These are phyloP conservation scores for Vigna radiata DNA, from an alignment of 306 rosid species.

Conservation along the genomic window DNA sequence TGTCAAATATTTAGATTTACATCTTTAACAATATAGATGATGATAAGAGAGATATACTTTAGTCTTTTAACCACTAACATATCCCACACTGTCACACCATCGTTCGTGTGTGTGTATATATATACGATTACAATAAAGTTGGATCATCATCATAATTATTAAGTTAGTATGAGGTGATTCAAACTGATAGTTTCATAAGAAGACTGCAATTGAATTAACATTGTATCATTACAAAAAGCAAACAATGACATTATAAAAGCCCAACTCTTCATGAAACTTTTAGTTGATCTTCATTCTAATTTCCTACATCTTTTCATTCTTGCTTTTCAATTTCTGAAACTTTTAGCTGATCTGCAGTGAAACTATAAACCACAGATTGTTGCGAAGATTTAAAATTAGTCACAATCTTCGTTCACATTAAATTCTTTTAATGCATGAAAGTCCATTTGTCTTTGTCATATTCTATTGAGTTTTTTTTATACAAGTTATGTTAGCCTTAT, in stretches of 20 bases:
- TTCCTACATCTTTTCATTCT: not conserved
- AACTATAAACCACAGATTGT: not conserved
- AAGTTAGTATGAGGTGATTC: slow-evolving; percentile 9
- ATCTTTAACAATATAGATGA: no score
- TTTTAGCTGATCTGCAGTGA: not conserved
- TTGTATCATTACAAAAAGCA: no score
- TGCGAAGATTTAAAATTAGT: no score
- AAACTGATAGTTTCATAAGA: not conserved
- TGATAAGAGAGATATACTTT: no score
- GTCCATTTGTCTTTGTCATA: no score
- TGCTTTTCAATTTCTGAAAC: slow-evolving; percentile 14
- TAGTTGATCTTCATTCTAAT: no score
- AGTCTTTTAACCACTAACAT: slow-evolving; percentile 44
- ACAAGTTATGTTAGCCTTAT: no score
- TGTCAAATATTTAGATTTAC: no score
- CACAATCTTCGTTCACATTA: no score
- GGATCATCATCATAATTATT: not conserved
- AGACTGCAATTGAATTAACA: no score
- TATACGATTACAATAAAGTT: not conserved
- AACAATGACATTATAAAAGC: not conserved
- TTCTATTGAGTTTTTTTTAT: no score
- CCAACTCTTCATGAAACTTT: not conserved
- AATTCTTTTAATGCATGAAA: no score
- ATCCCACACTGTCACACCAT: slow-evolving; percentile 86
- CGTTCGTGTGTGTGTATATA: slow-evolving; percentile 80